A percentile compares a stretch with the other conserved stretches of the same genome.
These are phyloP conservation scores for Lipomyces kockii DNA, from an alignment of 805 yeast species.

Conservation along the genomic window DNA sequence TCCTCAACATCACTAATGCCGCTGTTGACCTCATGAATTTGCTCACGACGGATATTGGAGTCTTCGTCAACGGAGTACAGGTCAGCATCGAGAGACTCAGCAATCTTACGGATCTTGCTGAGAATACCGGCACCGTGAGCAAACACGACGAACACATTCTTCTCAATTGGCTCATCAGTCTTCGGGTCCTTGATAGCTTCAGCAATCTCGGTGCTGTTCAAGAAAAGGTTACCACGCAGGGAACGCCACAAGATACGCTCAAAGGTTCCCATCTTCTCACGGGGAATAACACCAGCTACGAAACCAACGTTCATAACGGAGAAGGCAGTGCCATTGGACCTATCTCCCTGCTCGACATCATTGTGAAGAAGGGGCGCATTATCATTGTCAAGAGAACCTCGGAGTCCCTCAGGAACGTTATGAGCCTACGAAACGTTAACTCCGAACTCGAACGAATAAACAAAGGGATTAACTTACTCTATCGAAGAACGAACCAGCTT, in stretches of 20 bases:
- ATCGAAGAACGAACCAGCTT: conserved; percentile 54
- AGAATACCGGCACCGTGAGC: conserved; percentile 85
- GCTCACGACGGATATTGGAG: conserved; percentile 47
- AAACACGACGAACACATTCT: conserved; percentile 84
- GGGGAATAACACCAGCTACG: conserved; percentile 80
- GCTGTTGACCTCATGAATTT: conserved; percentile 50
- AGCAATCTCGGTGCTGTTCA: conserved; percentile 72
- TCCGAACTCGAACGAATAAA: not conserved
- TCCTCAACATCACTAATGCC: conserved; percentile 61
- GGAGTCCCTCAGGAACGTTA: conserved; percentile 42
- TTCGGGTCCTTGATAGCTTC: conserved; percentile 69
- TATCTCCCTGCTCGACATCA: conserved; percentile 41
- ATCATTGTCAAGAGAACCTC: conserved; percentile 46
- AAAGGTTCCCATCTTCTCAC: conserved; percentile 68
- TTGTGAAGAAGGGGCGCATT: conserved; percentile 49
- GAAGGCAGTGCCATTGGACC: conserved; percentile 28
- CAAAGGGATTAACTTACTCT: conserved; percentile 2
- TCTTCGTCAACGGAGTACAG: conserved; percentile 65
- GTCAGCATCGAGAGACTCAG: conserved; percentile 88
- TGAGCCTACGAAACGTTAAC: conserved; percentile 38
- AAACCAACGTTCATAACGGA: conserved; percentile 51
- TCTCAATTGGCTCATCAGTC: conserved; percentile 61
- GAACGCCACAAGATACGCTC: conserved; percentile 91
- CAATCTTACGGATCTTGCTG: conserved; percentile 74
- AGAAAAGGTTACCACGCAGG: conserved; percentile 86